phyloP scores from a whole-genome alignment of 2,329 filamentous ascomycete species.

The Hymenoscyphus occultus region DNA sequence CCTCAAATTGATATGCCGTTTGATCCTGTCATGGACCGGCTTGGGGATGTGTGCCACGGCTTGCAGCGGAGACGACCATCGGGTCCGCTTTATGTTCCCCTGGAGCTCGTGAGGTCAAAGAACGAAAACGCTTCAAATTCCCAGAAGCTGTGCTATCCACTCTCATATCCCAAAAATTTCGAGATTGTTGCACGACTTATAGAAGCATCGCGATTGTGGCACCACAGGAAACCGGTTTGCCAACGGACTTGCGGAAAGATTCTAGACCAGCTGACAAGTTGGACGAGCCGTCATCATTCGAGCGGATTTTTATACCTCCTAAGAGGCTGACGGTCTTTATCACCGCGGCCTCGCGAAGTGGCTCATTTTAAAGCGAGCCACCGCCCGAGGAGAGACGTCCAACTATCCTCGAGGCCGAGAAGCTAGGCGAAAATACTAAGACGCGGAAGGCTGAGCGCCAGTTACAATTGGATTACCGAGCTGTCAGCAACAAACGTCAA shows the following conservation, averaged over 20 bases:
- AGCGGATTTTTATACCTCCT: constrained; percentile 8
- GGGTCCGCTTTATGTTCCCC: neutral
- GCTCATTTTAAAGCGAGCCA: constrained; percentile 6
- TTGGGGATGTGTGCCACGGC: neutral
- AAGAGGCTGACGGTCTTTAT: constrained; percentile 6
- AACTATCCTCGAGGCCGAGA: constrained; percentile 10
- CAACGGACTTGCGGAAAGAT: constrained; percentile 17
- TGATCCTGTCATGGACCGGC: neutral
- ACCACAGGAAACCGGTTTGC: constrained; percentile 18
- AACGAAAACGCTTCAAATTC: constrained; percentile 2
- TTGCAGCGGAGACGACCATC: constrained; percentile 1
- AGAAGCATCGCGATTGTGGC: constrained; percentile 20
- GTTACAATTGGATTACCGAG: neutral
- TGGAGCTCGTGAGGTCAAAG: neutral
- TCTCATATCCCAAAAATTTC: constrained; percentile 9
- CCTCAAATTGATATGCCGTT: neutral
- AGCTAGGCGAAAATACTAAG: neutral
- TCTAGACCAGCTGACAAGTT: constrained; percentile 21
- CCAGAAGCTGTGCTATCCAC: constrained; percentile 5
- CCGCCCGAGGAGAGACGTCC: neutral
- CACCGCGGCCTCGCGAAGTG: neutral
- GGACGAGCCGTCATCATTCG: constrained; percentile 14
- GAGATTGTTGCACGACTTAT: constrained; percentile 18
- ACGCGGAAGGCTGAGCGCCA: neutral
- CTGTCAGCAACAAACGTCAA: neutral